These are phyloP conservation scores for Suhomyces emberorum DNA, from an alignment of 805 yeast genomes.

Conservation along the genomic window DNA sequence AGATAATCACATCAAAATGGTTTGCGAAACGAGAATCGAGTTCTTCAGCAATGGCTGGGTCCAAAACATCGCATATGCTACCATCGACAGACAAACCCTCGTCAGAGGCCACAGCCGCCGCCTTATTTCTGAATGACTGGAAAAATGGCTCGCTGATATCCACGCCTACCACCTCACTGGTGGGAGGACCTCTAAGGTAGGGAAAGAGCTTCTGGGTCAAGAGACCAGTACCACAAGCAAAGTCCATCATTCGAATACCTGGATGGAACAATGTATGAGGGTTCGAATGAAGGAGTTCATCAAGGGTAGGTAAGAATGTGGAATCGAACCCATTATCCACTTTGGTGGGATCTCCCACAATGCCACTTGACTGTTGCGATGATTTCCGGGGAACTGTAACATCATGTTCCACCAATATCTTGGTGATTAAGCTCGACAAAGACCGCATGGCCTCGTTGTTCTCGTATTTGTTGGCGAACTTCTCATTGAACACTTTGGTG, in stretches of 20 bases:
- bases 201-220: slow-evolving; percentile 31
- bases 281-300: slow-evolving; percentile 3
- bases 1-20: slow-evolving; percentile 30
- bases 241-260: slow-evolving; percentile 30
- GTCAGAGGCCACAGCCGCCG: slow-evolving; percentile 1
- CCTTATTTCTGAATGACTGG: slow-evolving; percentile 11
- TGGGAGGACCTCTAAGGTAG: slow-evolving; percentile 14
- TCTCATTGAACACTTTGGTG: slow-evolving; percentile 13
- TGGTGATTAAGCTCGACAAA: slow-evolving; percentile 17
- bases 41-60: slow-evolving; percentile 10
- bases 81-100: slow-evolving; percentile 6
- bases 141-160: slow-evolving; percentile 32
- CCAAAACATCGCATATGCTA: slow-evolving; percentile 24
- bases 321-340: slow-evolving; percentile 10
- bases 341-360: slow-evolving; percentile 14
- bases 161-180: slow-evolving; percentile 28
- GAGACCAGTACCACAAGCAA: slow-evolving; percentile 45
- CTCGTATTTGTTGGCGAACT: slow-evolving; percentile 21
- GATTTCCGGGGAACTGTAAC: slow-evolving; percentile 12
- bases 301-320: slow-evolving; percentile 11
- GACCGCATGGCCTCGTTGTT: slow-evolving; percentile 13
- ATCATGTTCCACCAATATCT: slow-evolving; percentile 19
- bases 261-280: slow-evolving; percentile 18
- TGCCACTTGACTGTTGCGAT: slow-evolving; percentile 8
- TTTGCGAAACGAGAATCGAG: slow-evolving; percentile 14